phyloP scores from a whole-genome alignment of 305 asterid species.

The Solanum hybrid region DNA sequence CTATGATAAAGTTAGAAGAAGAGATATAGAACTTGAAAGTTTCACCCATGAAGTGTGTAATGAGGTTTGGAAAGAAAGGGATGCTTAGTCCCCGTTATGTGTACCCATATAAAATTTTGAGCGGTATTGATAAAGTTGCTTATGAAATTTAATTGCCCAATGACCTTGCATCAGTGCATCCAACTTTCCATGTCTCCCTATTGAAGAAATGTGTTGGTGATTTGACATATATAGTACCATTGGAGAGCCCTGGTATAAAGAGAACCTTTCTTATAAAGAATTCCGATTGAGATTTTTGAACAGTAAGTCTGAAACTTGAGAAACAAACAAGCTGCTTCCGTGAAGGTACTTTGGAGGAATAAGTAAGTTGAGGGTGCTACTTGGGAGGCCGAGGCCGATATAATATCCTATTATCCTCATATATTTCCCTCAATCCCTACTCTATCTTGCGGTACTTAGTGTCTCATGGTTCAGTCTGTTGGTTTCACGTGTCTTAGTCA shows the following conservation, averaged over 20 bases:
- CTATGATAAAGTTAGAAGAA: too few species aligned
- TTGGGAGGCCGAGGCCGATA: too few species aligned
- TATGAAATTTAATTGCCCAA: neutral
- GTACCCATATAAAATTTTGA: neutral
- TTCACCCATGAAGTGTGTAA: neutral
- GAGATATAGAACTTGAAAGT: neutral
- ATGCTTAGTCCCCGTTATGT: neutral
- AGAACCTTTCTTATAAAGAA: neutral
- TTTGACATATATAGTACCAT: neutral
- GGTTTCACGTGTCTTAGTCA: too few species aligned
- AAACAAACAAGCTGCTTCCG: too few species aligned
- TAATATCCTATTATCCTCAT: too few species aligned
- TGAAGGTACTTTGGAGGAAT: too few species aligned
- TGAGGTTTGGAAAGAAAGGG: neutral
- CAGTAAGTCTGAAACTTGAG: too few species aligned
- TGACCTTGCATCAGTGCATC: neutral
- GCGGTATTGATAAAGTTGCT: neutral
- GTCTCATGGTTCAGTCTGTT: too few species aligned
- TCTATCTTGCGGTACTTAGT: too few species aligned
- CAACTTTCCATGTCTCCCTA: neutral
- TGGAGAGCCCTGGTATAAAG: neutral
- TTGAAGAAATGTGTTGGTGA: neutral
- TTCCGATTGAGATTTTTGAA: too few species aligned
- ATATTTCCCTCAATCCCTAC: too few species aligned
- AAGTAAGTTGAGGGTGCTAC: too few species aligned